Evolutionary conservation across 805 yeast genomes (phyloP).

Genomic region (Spathaspora gorwiae): DNA sequence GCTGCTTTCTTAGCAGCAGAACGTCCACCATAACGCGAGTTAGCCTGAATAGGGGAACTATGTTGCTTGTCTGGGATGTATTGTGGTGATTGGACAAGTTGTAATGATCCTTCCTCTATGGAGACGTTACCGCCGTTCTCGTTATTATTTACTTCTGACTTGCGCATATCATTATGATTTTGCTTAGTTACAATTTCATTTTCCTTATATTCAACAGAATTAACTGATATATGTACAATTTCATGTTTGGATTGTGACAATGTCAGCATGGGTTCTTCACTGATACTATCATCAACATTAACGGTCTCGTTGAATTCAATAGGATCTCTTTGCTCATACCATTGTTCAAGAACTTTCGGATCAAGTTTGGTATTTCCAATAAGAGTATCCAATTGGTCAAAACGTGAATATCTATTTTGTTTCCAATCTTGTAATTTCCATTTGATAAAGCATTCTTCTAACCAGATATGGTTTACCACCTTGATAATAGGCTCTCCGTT

Average conservation of each 20-base stretch:
- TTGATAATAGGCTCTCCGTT: slow-evolving; percentile 30
- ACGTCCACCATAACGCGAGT: slow-evolving; percentile 22
- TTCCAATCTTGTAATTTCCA: slow-evolving; percentile 53
- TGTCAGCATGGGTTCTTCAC: slow-evolving; percentile 13
- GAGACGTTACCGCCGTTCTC: background rate
- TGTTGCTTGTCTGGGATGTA: background rate
- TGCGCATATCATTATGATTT: too few species aligned
- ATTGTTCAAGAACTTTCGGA: slow-evolving; percentile 34
- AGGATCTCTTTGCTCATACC: slow-evolving; percentile 17
- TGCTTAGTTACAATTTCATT: background rate
- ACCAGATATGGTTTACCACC: slow-evolving; percentile 79
- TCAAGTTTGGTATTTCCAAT: slow-evolving; percentile 51
- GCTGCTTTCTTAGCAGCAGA: slow-evolving; percentile 69
- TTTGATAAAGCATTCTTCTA: slow-evolving; percentile 67
- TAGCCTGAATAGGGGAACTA: background rate
- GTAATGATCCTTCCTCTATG: background rate
- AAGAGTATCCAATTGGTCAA: slow-evolving; percentile 43
- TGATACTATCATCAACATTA: slow-evolving; percentile 25
- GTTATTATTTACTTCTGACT: slow-evolving; percentile 9
- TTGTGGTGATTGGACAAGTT: background rate
- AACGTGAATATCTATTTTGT: slow-evolving; percentile 43
- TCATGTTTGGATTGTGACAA: slow-evolving; percentile 7
- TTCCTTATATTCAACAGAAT: slow-evolving; percentile 3
- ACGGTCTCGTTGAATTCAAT: slow-evolving; percentile 10
- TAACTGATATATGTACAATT: too few species aligned